Base-by-base conservation (phyloP, 2,329 filamentous ascomycete genomes). In the Cryoendolithus antarcticus region DNA sequence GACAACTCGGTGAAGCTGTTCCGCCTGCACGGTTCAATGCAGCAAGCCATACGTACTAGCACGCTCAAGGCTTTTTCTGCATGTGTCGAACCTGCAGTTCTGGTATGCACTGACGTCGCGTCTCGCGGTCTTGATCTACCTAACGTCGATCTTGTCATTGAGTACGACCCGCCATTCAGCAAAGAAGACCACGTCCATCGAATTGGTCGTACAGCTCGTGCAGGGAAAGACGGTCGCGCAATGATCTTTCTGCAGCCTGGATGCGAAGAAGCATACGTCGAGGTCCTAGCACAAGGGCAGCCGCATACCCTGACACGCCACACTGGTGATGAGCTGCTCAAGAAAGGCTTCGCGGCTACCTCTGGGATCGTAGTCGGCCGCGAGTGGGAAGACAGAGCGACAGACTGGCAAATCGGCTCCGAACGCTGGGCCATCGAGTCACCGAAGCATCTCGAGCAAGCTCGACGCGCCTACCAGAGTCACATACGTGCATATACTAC, bases 401-500 rank as follows among this genome's bases (percentile, higher is more conserved):
- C 81, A 1, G 72, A 82, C 8, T 75, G 72, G 60, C 77, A 82
- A 52, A 64, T 83, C 37, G 71, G 77, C 24, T 60, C 79, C 13
- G 79, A 83, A 57, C 68, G 77, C 12, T 81, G 77, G 75, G 67
- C 73, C 1, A 59, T 79, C 6, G 71, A 76, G 29, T 74, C 80
- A 39, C 65, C 74, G 0, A 76, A 76, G 40, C 74, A 82, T 30
- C 74, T 93, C 4, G 86, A 93, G 52, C 73, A 86, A 52, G 89
- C 83, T 0, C 75, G 86, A 12, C 77, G 84, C 49, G 91, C 81
- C 0, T 98, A 84, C 65, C 86, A 93, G 56, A 91, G 84, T 37
- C 88, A 96, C 55, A 80, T 98, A 39, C 74, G 91, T 39, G 91
- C 91, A 1, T 98, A 98, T 59, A 86, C 91, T 2, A 98, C 91